phyloP scores from a whole-genome alignment of 257 asterid genomes.

The Solanum etuberosum region DNA sequence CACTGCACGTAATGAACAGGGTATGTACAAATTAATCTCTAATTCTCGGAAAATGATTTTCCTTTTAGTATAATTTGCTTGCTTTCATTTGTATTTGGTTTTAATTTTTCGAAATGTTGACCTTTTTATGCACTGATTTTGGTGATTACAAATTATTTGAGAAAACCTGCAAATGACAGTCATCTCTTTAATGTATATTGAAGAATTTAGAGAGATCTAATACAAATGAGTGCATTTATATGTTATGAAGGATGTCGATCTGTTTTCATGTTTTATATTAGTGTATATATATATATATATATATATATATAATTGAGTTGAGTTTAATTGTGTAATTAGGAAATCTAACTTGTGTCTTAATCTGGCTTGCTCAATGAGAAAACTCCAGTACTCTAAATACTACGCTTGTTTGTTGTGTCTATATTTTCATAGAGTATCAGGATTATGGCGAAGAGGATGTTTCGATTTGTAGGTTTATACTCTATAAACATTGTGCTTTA shows the following conservation, averaged over 20 bases:
- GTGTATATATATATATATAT: background rate
- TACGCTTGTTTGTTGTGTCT: background rate
- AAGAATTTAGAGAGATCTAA: background rate
- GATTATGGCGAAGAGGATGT: background rate
- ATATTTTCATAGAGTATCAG: background rate
- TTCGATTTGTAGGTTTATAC: background rate
- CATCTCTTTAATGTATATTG: background rate
- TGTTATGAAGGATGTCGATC: background rate
- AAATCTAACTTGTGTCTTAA: background rate
- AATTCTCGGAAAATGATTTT: background rate
- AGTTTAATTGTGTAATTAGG: background rate
- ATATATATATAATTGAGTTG: background rate
- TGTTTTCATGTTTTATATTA: background rate
- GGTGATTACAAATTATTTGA: background rate
- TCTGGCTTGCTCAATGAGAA: background rate
- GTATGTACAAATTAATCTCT: background rate
- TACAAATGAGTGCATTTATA: background rate
- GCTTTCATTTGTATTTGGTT: background rate
- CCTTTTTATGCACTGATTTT: background rate
- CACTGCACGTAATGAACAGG: conserved; percentile 34
- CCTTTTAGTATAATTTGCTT: background rate
- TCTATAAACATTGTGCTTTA: background rate
- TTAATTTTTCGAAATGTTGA: background rate
- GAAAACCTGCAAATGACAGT: background rate
- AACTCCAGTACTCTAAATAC: background rate